Evolutionary conservation across 192 early-diverging fungal species (phyloP).

Genomic region (Cetraspora pellucida): DNA sequence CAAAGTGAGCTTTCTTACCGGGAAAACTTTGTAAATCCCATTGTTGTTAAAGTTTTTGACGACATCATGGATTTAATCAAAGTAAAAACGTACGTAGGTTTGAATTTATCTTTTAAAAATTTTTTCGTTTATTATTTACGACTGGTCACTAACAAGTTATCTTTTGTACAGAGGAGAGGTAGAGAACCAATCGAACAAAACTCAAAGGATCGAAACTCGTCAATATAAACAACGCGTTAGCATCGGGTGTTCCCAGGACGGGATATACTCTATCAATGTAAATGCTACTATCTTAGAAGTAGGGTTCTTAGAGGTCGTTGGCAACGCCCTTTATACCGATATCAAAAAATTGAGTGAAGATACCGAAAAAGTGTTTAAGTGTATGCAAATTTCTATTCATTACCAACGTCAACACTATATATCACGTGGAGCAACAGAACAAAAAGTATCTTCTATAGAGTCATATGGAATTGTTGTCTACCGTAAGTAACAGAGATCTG

Average conservation of each 20-base stretch:
- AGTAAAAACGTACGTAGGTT: constrained; percentile 10
- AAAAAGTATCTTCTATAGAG: constrained; percentile 27
- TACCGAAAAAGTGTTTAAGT: constrained; percentile 27
- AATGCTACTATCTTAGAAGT: constrained; percentile 27
- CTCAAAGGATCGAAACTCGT: constrained; percentile 22
- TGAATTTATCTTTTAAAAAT: constrained; percentile 6
- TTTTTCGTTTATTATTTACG: constrained; percentile 14
- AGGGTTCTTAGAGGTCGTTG: constrained; percentile 23
- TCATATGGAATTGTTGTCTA: constrained; percentile 30
- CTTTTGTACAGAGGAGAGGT: constrained; percentile 16
- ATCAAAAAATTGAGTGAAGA: constrained; percentile 16
- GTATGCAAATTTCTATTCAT: constrained; percentile 33
- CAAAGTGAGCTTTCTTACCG: constrained; percentile 22
- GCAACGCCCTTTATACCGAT: no score
- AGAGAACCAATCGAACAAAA: constrained; percentile 24
- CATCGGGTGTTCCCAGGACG: constrained; percentile 24
- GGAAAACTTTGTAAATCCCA: constrained; percentile 29
- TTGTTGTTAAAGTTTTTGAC: constrained; percentile 27
- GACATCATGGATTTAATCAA: constrained; percentile 29
- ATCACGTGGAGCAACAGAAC: constrained; percentile 28
- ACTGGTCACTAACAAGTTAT: neutral
- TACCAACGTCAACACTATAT: constrained; percentile 27
- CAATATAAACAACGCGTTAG: constrained; percentile 26
- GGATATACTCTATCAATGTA: constrained; percentile 28
- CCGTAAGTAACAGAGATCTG: constrained; percentile 22